Percentiles rank a stretch among this genome's conserved stretches.
Evolutionary conservation across 2,329 filamentous ascomycete genomes (phyloP).

Genomic region (Penicillium sp.): DNA sequence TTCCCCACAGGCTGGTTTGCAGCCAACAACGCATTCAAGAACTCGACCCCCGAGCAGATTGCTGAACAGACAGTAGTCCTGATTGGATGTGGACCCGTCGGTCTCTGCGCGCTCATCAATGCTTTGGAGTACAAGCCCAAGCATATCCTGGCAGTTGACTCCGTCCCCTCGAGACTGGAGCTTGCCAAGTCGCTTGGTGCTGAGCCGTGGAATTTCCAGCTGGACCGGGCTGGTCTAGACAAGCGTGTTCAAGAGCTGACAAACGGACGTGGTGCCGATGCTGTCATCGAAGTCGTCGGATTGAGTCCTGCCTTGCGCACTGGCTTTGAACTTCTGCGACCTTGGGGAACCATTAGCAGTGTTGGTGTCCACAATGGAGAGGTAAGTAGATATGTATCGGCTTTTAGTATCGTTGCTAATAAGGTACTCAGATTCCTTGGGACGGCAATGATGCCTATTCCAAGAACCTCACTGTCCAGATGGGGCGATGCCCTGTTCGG

Average conservation of each 20-base stretch:
- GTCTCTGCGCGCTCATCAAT: conserved; percentile 77
- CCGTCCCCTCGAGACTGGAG: conserved; percentile 69
- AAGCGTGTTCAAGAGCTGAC: conserved; percentile 71
- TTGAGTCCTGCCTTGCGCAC: conserved; percentile 66
- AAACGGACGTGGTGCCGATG: conserved; percentile 77
- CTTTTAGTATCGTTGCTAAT: conserved; percentile 19
- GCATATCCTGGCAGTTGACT: conserved; percentile 75
- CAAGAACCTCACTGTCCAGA: conserved; percentile 71
- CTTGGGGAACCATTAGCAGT: conserved; percentile 70
- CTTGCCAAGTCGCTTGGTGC: conserved; percentile 72
- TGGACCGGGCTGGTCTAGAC: conserved; percentile 62
- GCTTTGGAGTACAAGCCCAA: conserved; percentile 73
- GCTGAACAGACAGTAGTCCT: conserved; percentile 70
- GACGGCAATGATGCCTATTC: conserved; percentile 60
- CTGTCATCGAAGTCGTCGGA: conserved; percentile 76
- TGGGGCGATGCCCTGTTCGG: conserved; percentile 73
- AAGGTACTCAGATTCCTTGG: conserved; percentile 58
- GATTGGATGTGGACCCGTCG: conserved; percentile 82
- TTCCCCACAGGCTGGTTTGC: conserved; percentile 84
- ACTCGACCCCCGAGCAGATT: conserved; percentile 57
- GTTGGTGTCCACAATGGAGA: conserved; percentile 74
- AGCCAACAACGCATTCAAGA: conserved; percentile 70
- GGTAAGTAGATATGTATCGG: conserved; percentile 42
- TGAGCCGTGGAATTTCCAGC: conserved; percentile 76
- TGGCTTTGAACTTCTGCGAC: conserved; percentile 67